Conservation (phyloP, 352 stramenopile genomes). For the Globisporangium acanthophoron region DNA sequence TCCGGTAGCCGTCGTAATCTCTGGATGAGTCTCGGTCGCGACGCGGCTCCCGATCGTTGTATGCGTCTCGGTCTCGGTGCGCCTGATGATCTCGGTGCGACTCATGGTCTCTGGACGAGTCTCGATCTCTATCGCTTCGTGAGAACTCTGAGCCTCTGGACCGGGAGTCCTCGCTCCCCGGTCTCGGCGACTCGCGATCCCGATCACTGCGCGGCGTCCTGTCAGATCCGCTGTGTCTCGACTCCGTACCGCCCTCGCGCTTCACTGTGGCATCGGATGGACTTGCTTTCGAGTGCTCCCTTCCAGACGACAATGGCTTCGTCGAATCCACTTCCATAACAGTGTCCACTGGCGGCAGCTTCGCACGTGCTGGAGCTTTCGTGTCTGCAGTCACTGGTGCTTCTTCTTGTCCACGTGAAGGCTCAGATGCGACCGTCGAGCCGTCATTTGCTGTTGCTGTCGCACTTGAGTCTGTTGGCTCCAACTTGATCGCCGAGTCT, state of each 20-base stretch:
- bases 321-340: not conserved
- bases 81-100: not conserved
- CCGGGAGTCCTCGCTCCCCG: not conserved
- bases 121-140: not conserved
- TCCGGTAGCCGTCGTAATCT: constrained; percentile 1
- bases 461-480: not conserved
- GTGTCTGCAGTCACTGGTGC: not conserved
- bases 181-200: not conserved
- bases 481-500: not conserved
- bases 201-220: not conserved
- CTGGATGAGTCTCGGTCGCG: not conserved
- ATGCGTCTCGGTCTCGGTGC: not conserved
- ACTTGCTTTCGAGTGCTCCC: not conserved
- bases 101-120: not conserved
- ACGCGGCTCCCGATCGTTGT: not conserved
- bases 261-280: not conserved
- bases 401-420: not conserved
- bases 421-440: not conserved
- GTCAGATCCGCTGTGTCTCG: not conserved
- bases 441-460: not conserved
- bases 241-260: not conserved
- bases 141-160: constrained; percentile 3
- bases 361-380: not conserved
- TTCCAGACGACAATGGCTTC: not conserved
- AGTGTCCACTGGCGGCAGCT: not conserved